phyloP scores from a whole-genome alignment of 2,329 filamentous ascomycete genomes.

The Alternaria sp. region DNA sequence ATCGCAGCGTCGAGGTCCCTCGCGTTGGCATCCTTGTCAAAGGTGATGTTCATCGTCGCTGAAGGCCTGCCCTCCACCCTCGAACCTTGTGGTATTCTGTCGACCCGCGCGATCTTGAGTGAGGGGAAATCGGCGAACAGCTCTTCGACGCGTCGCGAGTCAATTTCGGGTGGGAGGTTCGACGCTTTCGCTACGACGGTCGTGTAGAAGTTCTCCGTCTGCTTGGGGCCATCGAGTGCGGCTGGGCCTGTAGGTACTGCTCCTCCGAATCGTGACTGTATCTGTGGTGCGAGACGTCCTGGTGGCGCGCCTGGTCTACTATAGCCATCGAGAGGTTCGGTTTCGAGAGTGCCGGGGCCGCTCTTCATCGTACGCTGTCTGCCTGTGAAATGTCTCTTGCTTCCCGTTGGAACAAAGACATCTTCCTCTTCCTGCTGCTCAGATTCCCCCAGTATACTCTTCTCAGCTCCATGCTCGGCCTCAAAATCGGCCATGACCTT shows the following conservation, averaged over 20 bases:
- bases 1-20: slow-evolving; percentile 40
- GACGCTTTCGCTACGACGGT: slow-evolving; percentile 41
- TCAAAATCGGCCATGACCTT: slow-evolving; percentile 41
- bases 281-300: slow-evolving; percentile 21
- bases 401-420: slow-evolving; percentile 37
- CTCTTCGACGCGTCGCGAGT: slow-evolving; percentile 31
- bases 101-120: slow-evolving; percentile 42
- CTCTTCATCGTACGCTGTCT: slow-evolving; percentile 39
- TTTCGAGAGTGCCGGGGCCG: slow-evolving; percentile 41
- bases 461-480: slow-evolving; percentile 36
- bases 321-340: slow-evolving; percentile 31
- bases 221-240: slow-evolving; percentile 19
- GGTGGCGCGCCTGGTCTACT: slow-evolving; percentile 13
- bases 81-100: slow-evolving; percentile 32
- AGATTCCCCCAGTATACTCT: slow-evolving; percentile 30
- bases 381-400: slow-evolving; percentile 40
- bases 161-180: slow-evolving; percentile 39
- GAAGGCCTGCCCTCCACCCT: slow-evolving; percentile 29
- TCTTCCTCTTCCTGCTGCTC: slow-evolving; percentile 31
- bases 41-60: slow-evolving; percentile 40
- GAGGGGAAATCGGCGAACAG: slow-evolving; percentile 38
- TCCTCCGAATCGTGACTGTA: slow-evolving; percentile 24
- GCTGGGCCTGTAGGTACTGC: slow-evolving; percentile 19
- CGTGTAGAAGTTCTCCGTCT: slow-evolving; percentile 34
- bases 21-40: slow-evolving; percentile 38